phyloP scores from a whole-genome alignment of 208 protist species.

The Leishmania braziliensis region DNA sequence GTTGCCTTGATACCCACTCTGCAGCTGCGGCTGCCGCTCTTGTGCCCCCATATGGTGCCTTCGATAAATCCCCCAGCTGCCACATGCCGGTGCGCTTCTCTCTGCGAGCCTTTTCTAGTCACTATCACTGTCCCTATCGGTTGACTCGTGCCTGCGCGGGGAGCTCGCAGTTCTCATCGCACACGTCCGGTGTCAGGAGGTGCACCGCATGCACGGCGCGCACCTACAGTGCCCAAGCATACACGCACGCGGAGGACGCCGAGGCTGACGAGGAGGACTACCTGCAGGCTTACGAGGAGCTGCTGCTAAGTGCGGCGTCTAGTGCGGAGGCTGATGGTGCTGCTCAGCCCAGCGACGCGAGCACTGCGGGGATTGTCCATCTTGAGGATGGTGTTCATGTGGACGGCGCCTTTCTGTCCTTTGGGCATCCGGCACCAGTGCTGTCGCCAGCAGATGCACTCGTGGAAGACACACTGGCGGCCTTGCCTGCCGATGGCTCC shows the following conservation, averaged over 20 bases:
- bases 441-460: slow-evolving; percentile 21
- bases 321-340: not conserved
- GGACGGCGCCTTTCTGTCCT: not conserved
- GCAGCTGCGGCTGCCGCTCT: not conserved
- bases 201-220: not conserved
- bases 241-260: not conserved
- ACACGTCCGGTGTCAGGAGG: not conserved
- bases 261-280: slow-evolving; percentile 33
- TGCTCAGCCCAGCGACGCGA: not conserved
- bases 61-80: not conserved
- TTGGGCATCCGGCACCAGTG: not conserved
- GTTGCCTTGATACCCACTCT: not conserved
- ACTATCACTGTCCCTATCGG: not conserved
- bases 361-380: not conserved
- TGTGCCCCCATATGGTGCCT: not conserved
- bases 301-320: slow-evolving; percentile 42
- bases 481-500: slow-evolving; percentile 59
- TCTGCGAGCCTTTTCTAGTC: not conserved
- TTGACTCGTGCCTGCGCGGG: not conserved
- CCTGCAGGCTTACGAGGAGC: slow-evolving; percentile 70
- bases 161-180: not conserved
- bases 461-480: slow-evolving; percentile 35
- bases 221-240: not conserved
- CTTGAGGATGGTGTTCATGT: not conserved
- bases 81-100: not conserved